phyloP scores from a whole-genome alignment of 257 asterid species.

The Anisodus acutangulus region DNA sequence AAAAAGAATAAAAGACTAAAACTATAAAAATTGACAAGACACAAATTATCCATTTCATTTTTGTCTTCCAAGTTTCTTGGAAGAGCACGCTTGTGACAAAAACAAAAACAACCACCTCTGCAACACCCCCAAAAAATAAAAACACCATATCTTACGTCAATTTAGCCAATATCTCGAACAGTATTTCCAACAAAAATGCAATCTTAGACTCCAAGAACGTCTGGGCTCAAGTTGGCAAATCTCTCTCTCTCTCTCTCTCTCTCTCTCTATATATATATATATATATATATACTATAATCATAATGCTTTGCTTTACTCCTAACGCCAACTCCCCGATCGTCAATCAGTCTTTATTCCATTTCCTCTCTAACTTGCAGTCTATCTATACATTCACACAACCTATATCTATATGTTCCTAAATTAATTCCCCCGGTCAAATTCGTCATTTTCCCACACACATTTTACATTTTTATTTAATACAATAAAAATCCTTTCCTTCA shows the following conservation, averaged over 20 bases:
- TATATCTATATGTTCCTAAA: slow-evolving; percentile 43
- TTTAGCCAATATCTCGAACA: not conserved
- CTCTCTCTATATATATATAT: not conserved
- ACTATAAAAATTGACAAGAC: not conserved
- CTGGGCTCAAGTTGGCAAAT: slow-evolving; percentile 41
- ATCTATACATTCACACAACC: slow-evolving; percentile 44
- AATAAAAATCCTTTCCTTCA: slow-evolving; percentile 36
- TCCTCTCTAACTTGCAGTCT: slow-evolving; percentile 27
- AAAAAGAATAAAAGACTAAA: not conserved
- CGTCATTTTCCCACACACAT: not conserved
- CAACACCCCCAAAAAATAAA: slow-evolving; percentile 33
- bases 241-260: slow-evolving; percentile 26
- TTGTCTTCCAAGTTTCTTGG: slow-evolving; percentile 40
- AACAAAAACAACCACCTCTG: slow-evolving; percentile 43
- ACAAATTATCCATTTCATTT: slow-evolving; percentile 26
- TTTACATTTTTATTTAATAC: slow-evolving; percentile 22
- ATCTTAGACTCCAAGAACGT: slow-evolving; percentile 36
- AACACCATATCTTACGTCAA: not conserved
- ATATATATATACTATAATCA: not conserved
- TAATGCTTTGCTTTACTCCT: slow-evolving; percentile 4
- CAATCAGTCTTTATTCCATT: slow-evolving; percentile 30
- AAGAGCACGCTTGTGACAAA: slow-evolving; percentile 38
- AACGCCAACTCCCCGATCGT: slow-evolving; percentile 37
- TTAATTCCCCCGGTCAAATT: slow-evolving; percentile 32
- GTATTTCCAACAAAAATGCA: slow-evolving; percentile 32